Evolutionary conservation across 2,329 filamentous ascomycete genomes (phyloP), one percentile per base, ranked within the genome.

Genomic region (Claviceps sp.): DNA sequence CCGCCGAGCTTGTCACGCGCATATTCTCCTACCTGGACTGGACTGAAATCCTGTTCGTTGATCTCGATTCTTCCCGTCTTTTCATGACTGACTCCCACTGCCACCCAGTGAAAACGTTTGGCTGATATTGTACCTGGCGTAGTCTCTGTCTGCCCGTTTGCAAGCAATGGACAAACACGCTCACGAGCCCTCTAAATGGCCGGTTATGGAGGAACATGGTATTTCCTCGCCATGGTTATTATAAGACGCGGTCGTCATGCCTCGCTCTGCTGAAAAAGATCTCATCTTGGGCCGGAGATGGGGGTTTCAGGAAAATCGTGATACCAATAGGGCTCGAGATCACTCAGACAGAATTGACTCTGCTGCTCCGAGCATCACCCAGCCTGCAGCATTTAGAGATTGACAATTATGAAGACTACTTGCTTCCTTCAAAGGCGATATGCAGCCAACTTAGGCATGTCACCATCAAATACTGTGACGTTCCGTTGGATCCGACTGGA

Each of bases 11-110:
- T 8, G 26, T 26, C 7, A 8, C 26, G 26, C 26, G 8, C 14
- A 66, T 71, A 7, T 66, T 70, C 39, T 59, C 58, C 14, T 62
- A 61, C 41, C 55, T 71, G 8, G 65, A 67, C 48, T 60, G 70
- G n/a, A 49, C 56, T 4, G 58, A 62, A 11, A 55, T 65, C 11
- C 60, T 66, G 14, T 47, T 57, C 30, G 67, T 69, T 6, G 26
- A 26, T 8, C 22, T 22, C 22, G 22, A 22, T 22, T 22, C 22
- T 22, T 22, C 22, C 22, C 22, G 22, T 22, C 22, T 22, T 22
- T 22, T 22, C 22, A 22, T 22, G 22, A 22, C 22, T 22, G 22
- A 22, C 22, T 22, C 22, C 22, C 22, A 22, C 22, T 22, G 22
- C 22, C 22, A 22, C 22, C 22, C 22, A 22, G 22, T 22, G 22